Evolutionary conservation across 1,284 basidiomycete genomes (phyloP).

Genomic region (Ceratobasidium sp.): DNA sequence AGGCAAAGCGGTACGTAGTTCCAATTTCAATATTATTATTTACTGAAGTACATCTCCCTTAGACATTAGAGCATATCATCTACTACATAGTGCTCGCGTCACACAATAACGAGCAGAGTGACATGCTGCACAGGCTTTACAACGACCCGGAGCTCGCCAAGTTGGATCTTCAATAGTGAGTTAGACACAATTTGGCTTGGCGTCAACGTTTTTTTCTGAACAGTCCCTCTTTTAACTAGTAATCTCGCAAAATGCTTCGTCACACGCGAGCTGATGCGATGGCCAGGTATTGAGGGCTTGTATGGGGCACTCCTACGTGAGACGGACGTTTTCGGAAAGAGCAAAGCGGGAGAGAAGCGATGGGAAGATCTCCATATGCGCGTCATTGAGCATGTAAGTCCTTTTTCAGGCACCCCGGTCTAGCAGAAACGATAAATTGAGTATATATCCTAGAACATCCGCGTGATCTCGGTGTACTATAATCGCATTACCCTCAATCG

Average conservation of each 20-base stretch:
- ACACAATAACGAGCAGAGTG: conserved; percentile 96
- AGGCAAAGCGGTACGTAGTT: conserved; percentile 72
- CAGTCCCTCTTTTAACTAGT: conserved; percentile 58
- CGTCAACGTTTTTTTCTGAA: conserved; percentile 21
- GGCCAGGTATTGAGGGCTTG: conserved; percentile 94
- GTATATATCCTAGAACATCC: conserved; percentile 79
- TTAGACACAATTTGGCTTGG: conserved; percentile 44
- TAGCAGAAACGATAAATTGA: conserved; percentile 38
- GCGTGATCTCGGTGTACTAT: conserved; percentile 94
- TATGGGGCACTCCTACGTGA: conserved; percentile 87
- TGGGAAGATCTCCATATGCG: conserved; percentile 97
- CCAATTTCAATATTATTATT: conserved; percentile 40
- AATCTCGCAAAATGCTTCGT: conserved; percentile 97
- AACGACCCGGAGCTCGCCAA: conserved; percentile 80
- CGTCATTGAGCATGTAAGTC: conserved; percentile 93
- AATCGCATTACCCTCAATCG: conserved; percentile 89
- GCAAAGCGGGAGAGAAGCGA: conserved; percentile 64
- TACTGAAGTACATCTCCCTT: conserved; percentile 17
- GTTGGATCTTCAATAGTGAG: conserved; percentile 88
- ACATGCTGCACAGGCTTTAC: conserved; percentile 92
- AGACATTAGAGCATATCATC: conserved; percentile 93
- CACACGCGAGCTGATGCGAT: conserved; percentile 95
- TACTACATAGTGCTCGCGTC: conserved; percentile 94
- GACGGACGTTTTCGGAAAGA: conserved; percentile 81
- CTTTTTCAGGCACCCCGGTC: conserved; percentile 11